These are phyloP conservation scores for Fusarium albidum DNA, from an alignment of 2,329 filamentous ascomycete species.

Conservation along the genomic window DNA sequence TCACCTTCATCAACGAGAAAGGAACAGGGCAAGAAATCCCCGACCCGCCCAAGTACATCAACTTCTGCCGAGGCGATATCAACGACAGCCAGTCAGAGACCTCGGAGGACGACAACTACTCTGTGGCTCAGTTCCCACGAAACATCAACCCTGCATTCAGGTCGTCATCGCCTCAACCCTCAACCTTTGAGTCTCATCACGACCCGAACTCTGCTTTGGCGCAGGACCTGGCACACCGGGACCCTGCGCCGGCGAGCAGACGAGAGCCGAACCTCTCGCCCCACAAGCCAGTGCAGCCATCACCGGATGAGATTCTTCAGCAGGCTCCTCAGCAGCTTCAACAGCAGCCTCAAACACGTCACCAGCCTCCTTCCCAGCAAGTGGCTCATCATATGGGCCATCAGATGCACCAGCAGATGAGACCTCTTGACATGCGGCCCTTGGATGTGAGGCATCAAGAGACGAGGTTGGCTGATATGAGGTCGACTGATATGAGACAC, in stretches of 20 bases:
- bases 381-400: conserved; percentile 20
- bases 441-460: conserved; percentile 1
- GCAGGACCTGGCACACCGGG: conserved; percentile 70
- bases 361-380: conserved; percentile 30
- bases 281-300: conserved; percentile 52
- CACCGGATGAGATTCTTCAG: conserved; percentile 34
- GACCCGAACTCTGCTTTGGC: conserved; percentile 81
- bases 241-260: conserved; percentile 53
- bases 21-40: conserved; percentile 98
- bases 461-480: conserved; percentile 7
- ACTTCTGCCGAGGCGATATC: conserved; percentile 91
- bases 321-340: conserved; percentile 17
- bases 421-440: conserved; percentile 7
- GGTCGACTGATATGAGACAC: conserved; percentile 2
- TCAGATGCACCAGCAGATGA: conserved; percentile 29
- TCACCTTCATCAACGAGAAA: conserved; percentile 83
- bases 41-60: conserved; percentile 97
- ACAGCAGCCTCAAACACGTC: conserved; percentile 15
- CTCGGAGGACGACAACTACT: conserved; percentile 89
- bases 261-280: conserved; percentile 61
- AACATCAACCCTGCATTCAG: conserved; percentile 96
- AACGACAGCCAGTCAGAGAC: conserved; percentile 82
- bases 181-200: conserved; percentile 90
- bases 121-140: conserved; percentile 93
- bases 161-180: conserved; percentile 95